Conservation (phyloP, 805 yeast species). For the Candida corydali region DNA sequence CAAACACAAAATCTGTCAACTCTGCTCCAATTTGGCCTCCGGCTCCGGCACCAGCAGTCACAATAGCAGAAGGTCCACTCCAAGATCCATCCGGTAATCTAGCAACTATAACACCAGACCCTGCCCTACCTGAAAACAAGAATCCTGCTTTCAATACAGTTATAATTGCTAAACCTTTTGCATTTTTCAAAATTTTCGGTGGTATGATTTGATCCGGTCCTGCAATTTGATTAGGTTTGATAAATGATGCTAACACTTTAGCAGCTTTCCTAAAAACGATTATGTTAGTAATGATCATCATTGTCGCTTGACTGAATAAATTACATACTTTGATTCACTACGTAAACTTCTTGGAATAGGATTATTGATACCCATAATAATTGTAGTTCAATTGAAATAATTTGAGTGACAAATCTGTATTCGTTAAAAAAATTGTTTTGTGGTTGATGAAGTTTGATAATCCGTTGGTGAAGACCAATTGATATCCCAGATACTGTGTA, state of each 20-base stretch:
- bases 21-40: constrained; percentile 98
- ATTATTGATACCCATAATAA: constrained; percentile 68
- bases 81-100: constrained; percentile 91
- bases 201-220: constrained; percentile 91
- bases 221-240: constrained; percentile 90
- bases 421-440: too few species aligned
- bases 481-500: too few species aligned
- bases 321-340: constrained; percentile 76
- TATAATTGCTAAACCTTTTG: constrained; percentile 87
- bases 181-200: constrained; percentile 77
- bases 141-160: constrained; percentile 98
- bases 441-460: too few species aligned
- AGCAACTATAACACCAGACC: constrained; percentile 93
- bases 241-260: constrained; percentile 78
- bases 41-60: constrained; percentile 97
- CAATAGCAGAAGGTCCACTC: constrained; percentile 97
- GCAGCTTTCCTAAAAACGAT: constrained; percentile 72
- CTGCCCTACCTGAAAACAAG: constrained; percentile 93
- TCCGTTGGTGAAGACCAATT: too few species aligned
- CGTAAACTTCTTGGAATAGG: constrained; percentile 90
- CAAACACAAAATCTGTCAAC: constrained; percentile 92
- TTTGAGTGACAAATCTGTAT: neutral
- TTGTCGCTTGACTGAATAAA: too few species aligned
- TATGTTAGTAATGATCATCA: constrained; percentile 20
- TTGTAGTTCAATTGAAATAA: too few species aligned